phyloP scores from a whole-genome alignment of 495 filamentous ascomycete genomes.

The Neurospora africana region DNA sequence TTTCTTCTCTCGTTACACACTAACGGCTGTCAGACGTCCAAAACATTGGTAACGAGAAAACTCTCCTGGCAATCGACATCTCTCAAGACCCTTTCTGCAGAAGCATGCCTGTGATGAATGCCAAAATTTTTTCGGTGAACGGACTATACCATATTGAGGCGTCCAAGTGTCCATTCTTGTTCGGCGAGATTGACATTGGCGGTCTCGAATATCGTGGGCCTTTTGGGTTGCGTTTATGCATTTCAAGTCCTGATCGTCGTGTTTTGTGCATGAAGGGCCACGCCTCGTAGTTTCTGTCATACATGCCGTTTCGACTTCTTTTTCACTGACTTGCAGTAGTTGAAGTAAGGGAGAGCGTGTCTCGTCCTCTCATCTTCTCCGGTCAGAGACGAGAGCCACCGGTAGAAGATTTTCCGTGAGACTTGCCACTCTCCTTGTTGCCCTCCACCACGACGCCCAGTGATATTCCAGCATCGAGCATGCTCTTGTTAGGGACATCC shows the following conservation, averaged over 20 bases:
- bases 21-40: not conserved
- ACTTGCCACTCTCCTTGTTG: not conserved
- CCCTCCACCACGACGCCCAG: constrained; percentile 27
- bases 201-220: not conserved
- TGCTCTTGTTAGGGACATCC: constrained; percentile 3
- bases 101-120: not conserved
- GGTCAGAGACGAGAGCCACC: not conserved
- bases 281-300: not conserved
- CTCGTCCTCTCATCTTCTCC: not conserved
- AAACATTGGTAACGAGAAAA: not conserved
- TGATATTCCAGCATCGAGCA: constrained; percentile 21
- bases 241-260: not conserved
- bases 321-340: not conserved
- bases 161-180: not conserved
- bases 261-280: not conserved
- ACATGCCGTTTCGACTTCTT: not conserved
- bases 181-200: not conserved
- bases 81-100: not conserved
- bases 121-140: not conserved
- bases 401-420: not conserved
- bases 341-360: not conserved
- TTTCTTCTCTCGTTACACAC: not conserved
- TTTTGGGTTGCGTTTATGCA: not conserved
- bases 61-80: not conserved
- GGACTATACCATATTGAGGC: not conserved